These are phyloP conservation scores for Phytopythium cucurbitacearum DNA, from an alignment of 352 stramenopile species.

Conservation along the genomic window DNA sequence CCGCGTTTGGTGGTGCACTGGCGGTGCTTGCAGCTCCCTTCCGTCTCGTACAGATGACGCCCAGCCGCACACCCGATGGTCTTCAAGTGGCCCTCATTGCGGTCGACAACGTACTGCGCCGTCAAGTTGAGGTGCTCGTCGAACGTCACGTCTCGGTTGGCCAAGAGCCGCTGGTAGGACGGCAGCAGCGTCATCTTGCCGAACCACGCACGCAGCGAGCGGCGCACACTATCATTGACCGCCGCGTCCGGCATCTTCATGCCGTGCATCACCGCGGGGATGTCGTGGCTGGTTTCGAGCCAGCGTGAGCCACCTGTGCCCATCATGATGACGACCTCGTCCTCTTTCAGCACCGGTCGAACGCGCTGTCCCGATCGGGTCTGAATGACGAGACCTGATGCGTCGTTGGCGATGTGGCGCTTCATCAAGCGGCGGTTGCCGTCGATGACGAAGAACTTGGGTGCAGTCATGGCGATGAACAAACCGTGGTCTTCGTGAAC, in stretches of 20 bases:
- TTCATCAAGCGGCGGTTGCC: conserved; percentile 10
- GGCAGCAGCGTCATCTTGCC: conserved; percentile 60
- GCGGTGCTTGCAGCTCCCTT: conserved; percentile 27
- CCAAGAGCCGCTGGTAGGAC: conserved; percentile 34
- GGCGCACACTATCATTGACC: conserved; percentile 10
- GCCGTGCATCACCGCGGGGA: conserved; percentile 52
- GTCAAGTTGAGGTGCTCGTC: conserved; percentile 34
- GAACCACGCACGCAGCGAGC: conserved; percentile 45
- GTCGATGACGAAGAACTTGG: conserved; percentile 39
- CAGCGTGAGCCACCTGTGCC: conserved; percentile 38
- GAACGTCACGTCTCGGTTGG: conserved; percentile 23
- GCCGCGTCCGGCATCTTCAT: conserved; percentile 48
- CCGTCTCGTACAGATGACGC: conserved; percentile 32
- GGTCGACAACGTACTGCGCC: conserved; percentile 24
- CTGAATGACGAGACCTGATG: conserved; percentile 43
- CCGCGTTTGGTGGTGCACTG: conserved; percentile 29
- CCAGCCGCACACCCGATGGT: conserved; percentile 34
- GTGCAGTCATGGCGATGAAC: conserved; percentile 46
- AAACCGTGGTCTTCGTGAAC: conserved; percentile 57
- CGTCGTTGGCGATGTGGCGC: conserved; percentile 18
- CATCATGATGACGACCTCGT: conserved; percentile 59
- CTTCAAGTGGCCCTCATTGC: conserved; percentile 19
- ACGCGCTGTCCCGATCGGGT: conserved; percentile 18
- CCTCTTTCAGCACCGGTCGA: conserved; percentile 41
- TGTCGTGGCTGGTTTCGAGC: conserved; percentile 32